Evolutionary conservation across 2,329 filamentous ascomycete genomes (phyloP).

Genomic region (Colletotrichum sidae): DNA sequence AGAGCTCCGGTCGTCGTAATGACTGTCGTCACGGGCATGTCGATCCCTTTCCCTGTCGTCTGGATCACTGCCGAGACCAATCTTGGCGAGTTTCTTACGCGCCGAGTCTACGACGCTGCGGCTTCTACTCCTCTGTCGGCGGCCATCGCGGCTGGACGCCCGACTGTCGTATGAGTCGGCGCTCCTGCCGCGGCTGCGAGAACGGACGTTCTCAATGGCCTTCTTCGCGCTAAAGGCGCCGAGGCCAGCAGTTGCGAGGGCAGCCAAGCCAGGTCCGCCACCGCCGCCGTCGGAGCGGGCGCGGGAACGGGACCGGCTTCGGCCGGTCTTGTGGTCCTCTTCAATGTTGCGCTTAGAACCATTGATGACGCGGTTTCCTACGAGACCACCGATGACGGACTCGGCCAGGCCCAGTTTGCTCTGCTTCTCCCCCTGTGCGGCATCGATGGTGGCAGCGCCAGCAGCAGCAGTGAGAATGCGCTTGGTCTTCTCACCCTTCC

Average conservation of each 20-base stretch:
- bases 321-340: conserved; percentile 68
- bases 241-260: conserved; percentile 71
- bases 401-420: conserved; percentile 88
- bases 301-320: conserved; percentile 77
- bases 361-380: conserved; percentile 87
- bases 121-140: conserved; percentile 62
- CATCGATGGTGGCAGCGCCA: conserved; percentile 88
- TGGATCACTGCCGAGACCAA: conserved; percentile 67
- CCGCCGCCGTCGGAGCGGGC: conserved; percentile 64
- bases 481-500: conserved; percentile 92
- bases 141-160: conserved; percentile 27
- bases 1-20: conserved; percentile 52
- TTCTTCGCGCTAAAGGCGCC: conserved; percentile 73
- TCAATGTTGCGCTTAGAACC: conserved; percentile 77
- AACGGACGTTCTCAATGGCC: conserved; percentile 60
- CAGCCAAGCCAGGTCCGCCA: conserved; percentile 66
- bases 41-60: conserved; percentile 52
- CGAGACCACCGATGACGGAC: conserved; percentile 88
- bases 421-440: conserved; percentile 76
- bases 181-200: conserved; percentile 66
- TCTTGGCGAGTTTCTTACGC: conserved; percentile 69
- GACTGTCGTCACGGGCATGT: conserved; percentile 56
- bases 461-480: conserved; percentile 89
- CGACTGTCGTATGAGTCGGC: conserved; percentile 59
- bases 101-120: conserved; percentile 74